Conservation (phyloP, 371 early-diverging fungal genomes). For the Rhizopus arrhizus region DNA sequence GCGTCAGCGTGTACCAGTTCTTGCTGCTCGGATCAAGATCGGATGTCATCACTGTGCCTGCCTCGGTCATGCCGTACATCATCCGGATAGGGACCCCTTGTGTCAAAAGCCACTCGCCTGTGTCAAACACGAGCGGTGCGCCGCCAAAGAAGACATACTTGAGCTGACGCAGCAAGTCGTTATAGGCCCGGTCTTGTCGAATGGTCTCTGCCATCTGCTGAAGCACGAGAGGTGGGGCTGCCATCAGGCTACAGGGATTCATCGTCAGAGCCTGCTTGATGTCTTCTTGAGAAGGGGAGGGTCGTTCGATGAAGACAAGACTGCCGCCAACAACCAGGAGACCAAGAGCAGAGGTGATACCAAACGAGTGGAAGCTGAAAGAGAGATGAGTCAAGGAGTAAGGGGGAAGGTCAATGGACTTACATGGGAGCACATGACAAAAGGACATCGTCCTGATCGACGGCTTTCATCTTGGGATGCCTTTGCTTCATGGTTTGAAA, state of each 20-base stretch:
- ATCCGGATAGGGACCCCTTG: background rate
- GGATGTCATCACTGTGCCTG: background rate
- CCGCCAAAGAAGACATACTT: slow-evolving; percentile 1
- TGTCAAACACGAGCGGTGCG: slow-evolving; percentile 10
- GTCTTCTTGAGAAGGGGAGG: background rate
- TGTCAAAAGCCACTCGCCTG: background rate
- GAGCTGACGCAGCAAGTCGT: background rate
- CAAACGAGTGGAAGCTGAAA: slow-evolving; percentile 5
- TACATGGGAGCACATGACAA: slow-evolving; percentile 23
- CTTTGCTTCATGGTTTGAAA: background rate
- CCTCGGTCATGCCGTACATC: background rate
- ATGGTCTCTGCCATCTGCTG: background rate
- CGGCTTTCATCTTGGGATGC: background rate
- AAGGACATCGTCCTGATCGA: slow-evolving; percentile 9
- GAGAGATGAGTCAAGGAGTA: background rate
- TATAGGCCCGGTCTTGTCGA: background rate
- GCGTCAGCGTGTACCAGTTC: slow-evolving; percentile 5
- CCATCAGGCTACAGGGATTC: background rate
- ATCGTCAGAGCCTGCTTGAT: background rate
- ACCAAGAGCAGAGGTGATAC: background rate
- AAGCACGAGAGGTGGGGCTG: background rate
- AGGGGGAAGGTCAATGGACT: background rate
- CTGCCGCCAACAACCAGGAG: background rate
- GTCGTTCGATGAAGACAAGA: background rate
- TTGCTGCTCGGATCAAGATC: slow-evolving; percentile 3